Evolutionary conservation across 176 grass and related monocot species (phyloP).

Genomic region (Oryza australiensis): DNA sequence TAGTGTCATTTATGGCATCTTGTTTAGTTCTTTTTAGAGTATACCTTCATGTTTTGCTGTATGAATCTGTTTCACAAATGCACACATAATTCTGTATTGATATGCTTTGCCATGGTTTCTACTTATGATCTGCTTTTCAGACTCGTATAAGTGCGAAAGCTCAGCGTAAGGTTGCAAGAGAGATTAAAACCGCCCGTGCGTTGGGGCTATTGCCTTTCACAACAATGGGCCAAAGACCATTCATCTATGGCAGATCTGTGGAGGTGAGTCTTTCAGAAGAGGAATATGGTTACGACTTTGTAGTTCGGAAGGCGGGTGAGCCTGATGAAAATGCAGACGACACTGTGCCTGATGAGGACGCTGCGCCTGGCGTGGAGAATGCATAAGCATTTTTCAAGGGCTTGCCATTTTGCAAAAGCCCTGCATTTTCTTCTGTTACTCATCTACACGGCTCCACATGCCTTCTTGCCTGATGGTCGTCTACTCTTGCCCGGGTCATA

Average conservation of each 20-base stretch:
- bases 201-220: slow-evolving; percentile 94
- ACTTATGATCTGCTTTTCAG: slow-evolving; percentile 36
- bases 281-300: slow-evolving; percentile 45
- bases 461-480: neutral
- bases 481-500: slow-evolving; percentile 1
- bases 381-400: slow-evolving; percentile 13
- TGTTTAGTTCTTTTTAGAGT: neutral
- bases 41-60: neutral
- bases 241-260: slow-evolving; percentile 66
- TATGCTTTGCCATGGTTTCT: neutral
- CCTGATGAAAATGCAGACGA: neutral
- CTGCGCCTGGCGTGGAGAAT: slow-evolving; percentile 12
- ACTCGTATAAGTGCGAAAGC: slow-evolving; percentile 93
- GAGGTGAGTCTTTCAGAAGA: slow-evolving; percentile 54
- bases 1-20: neutral
- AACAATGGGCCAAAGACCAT: slow-evolving; percentile 80
- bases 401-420: neutral
- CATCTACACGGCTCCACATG: neutral
- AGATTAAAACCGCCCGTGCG: slow-evolving; percentile 86
- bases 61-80: neutral
- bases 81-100: neutral
- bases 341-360: slow-evolving; percentile 8
- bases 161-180: slow-evolving; percentile 87
- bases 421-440: neutral
- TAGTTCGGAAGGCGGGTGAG: slow-evolving; percentile 17